Evolutionary conservation across 495 filamentous ascomycete genomes (phyloP).

Genomic region (Xylaria castorea): DNA sequence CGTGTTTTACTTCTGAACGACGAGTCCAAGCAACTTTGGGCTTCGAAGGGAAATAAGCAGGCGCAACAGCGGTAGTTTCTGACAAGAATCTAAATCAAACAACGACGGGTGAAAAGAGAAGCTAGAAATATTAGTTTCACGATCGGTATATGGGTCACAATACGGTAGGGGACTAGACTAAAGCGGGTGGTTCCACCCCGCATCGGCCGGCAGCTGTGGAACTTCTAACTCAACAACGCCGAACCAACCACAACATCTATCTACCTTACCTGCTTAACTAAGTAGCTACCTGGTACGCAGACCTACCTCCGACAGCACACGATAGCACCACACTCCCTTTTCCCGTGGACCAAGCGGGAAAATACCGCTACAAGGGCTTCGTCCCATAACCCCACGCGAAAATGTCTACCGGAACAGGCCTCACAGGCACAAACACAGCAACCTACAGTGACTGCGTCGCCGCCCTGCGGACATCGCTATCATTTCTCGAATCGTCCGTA

Average conservation of each 20-base stretch:
- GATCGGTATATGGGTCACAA: too few species aligned
- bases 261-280: not conserved
- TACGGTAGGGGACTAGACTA: too few species aligned
- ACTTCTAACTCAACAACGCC: not conserved
- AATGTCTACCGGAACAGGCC: conserved; percentile 3
- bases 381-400: not conserved
- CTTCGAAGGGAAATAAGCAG: too few species aligned
- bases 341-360: not conserved
- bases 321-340: not conserved
- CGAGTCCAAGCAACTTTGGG: too few species aligned
- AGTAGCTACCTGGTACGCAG: not conserved
- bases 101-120: too few species aligned
- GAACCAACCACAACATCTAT: not conserved
- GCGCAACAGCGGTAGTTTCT: too few species aligned
- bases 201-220: not conserved
- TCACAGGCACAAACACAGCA: conserved; percentile 25
- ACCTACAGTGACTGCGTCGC: conserved; percentile 55
- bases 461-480: conserved; percentile 57
- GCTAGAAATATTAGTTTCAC: too few species aligned
- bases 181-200: too few species aligned
- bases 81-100: too few species aligned
- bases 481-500: conserved; percentile 58
- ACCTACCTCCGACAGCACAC: not conserved
- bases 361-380: not conserved
- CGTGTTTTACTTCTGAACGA: too few species aligned